phyloP scores from a whole-genome alignment of 2,329 filamentous ascomycete species.

The Arthroderma sp. region DNA sequence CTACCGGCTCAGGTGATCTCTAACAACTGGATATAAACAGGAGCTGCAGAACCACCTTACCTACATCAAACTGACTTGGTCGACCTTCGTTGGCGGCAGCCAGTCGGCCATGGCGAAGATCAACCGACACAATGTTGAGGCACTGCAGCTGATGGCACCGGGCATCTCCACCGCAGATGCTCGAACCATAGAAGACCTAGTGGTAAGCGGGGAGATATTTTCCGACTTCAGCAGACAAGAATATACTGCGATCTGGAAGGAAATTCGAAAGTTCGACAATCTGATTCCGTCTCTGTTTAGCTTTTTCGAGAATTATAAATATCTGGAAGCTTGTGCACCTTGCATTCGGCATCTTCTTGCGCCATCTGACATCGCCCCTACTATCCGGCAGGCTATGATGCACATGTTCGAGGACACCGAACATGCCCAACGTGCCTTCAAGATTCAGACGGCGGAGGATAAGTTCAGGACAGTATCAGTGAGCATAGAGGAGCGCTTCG shows the following conservation, averaged over 20 bases:
- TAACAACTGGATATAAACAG: conserved; percentile 15
- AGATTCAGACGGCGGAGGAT: conserved; percentile 16
- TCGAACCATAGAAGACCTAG: conserved; percentile 9
- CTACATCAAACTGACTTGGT: conserved; percentile 22
- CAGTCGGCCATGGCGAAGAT: conserved; percentile 16
- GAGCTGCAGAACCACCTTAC: conserved; percentile 21
- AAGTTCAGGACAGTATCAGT: too few species aligned
- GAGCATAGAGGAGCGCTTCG: too few species aligned
- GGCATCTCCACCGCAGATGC: background rate
- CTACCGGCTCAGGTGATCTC: too few species aligned
- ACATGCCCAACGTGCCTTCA: too few species aligned
- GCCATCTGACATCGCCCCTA: conserved; percentile 1
- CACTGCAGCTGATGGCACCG: conserved; percentile 20
- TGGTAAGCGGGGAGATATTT: conserved; percentile 22
- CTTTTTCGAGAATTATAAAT: conserved; percentile 27
- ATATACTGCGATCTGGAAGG: conserved; percentile 18
- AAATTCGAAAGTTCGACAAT: conserved; percentile 13
- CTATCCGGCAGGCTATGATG: conserved; percentile 3
- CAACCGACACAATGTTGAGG: conserved; percentile 19
- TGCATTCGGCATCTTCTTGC: conserved; percentile 18
- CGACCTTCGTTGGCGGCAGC: conserved; percentile 18
- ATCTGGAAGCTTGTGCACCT: conserved; percentile 17
- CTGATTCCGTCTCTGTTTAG: conserved; percentile 24
- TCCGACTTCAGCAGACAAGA: conserved; percentile 18
- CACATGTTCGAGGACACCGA: too few species aligned